These are phyloP conservation scores for Daldinia grandis DNA, from an alignment of 495 filamentous ascomycete genomes.

Conservation along the genomic window DNA sequence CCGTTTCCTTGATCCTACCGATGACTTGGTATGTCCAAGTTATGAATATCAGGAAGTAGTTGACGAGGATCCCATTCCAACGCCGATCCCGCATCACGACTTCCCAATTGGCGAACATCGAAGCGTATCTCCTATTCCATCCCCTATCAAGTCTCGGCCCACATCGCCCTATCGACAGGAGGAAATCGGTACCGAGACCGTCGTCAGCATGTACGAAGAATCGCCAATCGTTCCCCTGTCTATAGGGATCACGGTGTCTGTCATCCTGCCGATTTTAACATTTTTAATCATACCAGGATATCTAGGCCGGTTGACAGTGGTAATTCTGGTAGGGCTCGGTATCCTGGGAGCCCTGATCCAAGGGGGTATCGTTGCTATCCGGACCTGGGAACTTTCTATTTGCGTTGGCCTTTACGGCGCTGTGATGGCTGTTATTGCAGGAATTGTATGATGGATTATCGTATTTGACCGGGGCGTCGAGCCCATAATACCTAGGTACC, in stretches of 20 bases:
- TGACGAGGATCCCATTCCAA: conserved; percentile 37
- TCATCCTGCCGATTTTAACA: conserved; percentile 67
- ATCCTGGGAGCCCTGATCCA: conserved; percentile 46
- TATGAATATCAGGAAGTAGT: conserved; percentile 29
- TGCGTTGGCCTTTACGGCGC: conserved; percentile 53
- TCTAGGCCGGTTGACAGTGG: conserved; percentile 62
- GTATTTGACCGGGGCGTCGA: neutral
- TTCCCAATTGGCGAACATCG: conserved; percentile 21
- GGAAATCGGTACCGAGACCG: conserved; percentile 26
- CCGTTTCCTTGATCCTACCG: conserved; percentile 69
- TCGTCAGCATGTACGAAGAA: conserved; percentile 22
- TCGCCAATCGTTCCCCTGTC: conserved; percentile 50
- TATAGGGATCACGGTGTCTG: conserved; percentile 61
- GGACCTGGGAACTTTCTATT: conserved; percentile 44
- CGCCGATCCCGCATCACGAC: conserved; percentile 35
- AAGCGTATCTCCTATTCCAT: conserved; percentile 30
- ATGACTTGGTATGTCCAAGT: conserved; percentile 70
- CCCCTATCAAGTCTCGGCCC: conserved; percentile 36
- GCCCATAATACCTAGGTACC: neutral
- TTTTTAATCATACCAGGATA: conserved; percentile 65
- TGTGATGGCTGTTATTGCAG: conserved; percentile 55
- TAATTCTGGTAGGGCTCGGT: conserved; percentile 48
- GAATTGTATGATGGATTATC: conserved; percentile 40
- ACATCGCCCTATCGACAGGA: conserved; percentile 33
- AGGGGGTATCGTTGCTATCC: conserved; percentile 39